Conservation (phyloP, 2,329 filamentous ascomycete genomes). For the Colletotrichum sp. region DNA sequence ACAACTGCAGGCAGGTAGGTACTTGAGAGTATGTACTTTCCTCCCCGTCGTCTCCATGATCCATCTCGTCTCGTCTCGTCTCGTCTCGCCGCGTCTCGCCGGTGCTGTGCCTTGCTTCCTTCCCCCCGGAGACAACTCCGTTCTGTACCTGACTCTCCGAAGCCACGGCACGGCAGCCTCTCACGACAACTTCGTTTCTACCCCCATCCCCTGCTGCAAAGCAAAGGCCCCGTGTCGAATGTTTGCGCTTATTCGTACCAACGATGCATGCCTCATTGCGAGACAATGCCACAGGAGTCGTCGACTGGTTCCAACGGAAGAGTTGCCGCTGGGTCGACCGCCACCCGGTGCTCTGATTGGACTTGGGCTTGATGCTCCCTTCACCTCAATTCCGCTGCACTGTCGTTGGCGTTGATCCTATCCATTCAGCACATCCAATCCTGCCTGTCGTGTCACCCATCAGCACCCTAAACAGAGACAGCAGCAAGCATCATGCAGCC, state of each 20-base stretch:
- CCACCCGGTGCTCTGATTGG: neutral
- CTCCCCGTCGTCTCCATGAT: neutral
- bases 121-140: conserved; percentile 12
- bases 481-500: neutral
- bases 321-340: neutral
- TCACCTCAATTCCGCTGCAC: neutral
- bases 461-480: neutral
- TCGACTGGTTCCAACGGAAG: neutral
- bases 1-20: neutral
- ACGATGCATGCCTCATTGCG: neutral
- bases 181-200: neutral
- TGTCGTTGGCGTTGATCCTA: neutral
- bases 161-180: neutral
- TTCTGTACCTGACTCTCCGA: conserved; percentile 11
- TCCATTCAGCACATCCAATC: neutral
- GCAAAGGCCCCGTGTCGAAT: neutral
- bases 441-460: neutral
- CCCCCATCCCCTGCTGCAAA: neutral
- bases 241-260: neutral
- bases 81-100: neutral
- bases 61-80: neutral
- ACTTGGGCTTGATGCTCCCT: neutral
- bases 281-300: neutral
- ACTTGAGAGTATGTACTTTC: neutral
- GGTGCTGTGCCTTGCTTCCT: neutral